Evolutionary conservation across 2,329 filamentous ascomycete species (phyloP), one percentile per base, ranked within the genome.

Genomic region (Tolypocladium album): DNA sequence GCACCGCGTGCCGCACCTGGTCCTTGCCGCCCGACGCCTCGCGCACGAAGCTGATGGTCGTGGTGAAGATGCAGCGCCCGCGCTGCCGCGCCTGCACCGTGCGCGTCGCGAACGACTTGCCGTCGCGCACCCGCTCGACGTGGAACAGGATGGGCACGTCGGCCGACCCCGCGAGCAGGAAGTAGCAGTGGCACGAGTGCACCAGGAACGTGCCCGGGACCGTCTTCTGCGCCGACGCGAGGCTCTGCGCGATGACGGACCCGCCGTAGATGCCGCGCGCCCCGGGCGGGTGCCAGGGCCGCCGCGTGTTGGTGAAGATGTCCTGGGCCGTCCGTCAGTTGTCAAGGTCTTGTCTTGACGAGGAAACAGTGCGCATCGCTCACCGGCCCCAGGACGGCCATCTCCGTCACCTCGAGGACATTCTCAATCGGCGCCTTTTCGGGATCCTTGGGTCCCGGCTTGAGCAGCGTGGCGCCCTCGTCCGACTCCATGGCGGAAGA

Each of bases 141-240:
- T 97, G 90, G 78, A 96, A 97, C 63, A 97, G 82, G 65, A 97
- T 89, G 39, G 94, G 93, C 22, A 94, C 88, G 62, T 88, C 85
- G 15, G 85, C 82, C 69, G 93, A 89, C 36, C 94, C 94, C 5
- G 93, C 92, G 2, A 97, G 86, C 40, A 99, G 87, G 74, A 99
- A 99, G 79, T 97, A 99, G 83, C 94, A 97, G 82, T 99, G 94
- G 89, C 96, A 97, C 70, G 88, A 93, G 79, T 99, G 94, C 57
- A 94, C 86, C 61, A 87, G 83, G 75, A 96, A 97, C 71, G 89
- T 81, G 34, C 79, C 73, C 0, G 88, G 88, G 2, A 99, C 90
- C 11, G 94, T 99, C 70, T 86, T 85, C 74, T 96, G 92, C 31
- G 91, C 94, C 2, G 94, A 91, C 55, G 89, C 83, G 34, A 97